Conservation (phyloP, 345 rosid genomes). For the Reutealis trisperma region DNA sequence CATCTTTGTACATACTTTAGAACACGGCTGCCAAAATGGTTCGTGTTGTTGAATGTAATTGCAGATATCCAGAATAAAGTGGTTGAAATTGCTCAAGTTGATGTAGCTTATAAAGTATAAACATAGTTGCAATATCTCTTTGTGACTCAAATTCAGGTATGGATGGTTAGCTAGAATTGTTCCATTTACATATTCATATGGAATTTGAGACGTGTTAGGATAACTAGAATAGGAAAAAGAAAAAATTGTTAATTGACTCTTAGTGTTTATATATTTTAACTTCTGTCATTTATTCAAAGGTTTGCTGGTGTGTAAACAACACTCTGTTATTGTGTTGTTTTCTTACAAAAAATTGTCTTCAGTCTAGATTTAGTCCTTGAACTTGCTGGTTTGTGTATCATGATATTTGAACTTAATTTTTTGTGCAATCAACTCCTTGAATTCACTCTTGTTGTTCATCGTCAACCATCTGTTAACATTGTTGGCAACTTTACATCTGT, state of each 20-base stretch:
- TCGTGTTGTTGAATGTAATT: not conserved
- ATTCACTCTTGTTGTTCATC: not conserved
- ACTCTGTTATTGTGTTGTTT: not conserved
- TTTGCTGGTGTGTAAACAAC: not conserved
- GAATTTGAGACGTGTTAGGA: not conserved
- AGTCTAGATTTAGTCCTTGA: not conserved
- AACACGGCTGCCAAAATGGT: not conserved
- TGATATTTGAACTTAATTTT: not conserved
- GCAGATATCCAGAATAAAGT: not conserved
- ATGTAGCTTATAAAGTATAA: too few relatives aligned
- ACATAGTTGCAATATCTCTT: not conserved
- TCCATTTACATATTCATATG: not conserved
- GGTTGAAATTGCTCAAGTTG: not conserved
- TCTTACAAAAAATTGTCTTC: not conserved
- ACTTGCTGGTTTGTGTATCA: not conserved
- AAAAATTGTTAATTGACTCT: too few relatives aligned
- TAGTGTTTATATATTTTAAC: too few relatives aligned
- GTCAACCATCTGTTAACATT: not conserved
- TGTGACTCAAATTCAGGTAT: not conserved
- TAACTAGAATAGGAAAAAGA: not conserved
- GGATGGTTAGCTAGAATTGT: not conserved
- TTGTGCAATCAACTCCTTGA: conserved; percentile 1
- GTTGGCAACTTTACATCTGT: not conserved
- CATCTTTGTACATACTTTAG: not conserved
- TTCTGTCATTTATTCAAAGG: not conserved